A percentile compares a stretch with the other conserved stretches of the same genome.
Conservation (phyloP, 2,329 filamentous ascomycete species). For the Trichoderma sp. region DNA sequence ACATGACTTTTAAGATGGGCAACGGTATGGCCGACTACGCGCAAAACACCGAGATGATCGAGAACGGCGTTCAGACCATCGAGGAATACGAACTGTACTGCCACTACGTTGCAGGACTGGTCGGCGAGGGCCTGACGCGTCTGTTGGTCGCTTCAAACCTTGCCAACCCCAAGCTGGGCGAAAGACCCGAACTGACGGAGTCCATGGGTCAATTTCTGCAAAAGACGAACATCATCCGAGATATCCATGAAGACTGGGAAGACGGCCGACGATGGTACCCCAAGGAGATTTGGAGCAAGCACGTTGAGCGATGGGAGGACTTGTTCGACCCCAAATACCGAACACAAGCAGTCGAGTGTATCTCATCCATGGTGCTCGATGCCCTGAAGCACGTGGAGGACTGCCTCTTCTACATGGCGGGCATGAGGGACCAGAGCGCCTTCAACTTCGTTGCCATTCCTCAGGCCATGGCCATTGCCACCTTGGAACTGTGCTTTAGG, state of each 20-base stretch:
- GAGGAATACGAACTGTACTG: conserved; percentile 96
- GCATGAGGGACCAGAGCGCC: conserved; percentile 90
- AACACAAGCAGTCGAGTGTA: conserved; percentile 77
- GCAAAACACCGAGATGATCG: conserved; percentile 77
- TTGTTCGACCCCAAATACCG: conserved; percentile 81
- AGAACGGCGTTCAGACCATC: conserved; percentile 77
- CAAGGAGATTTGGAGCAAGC: conserved; percentile 94
- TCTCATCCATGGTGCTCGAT: conserved; percentile 92
- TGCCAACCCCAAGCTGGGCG: conserved; percentile 80
- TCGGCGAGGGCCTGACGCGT: conserved; percentile 88
- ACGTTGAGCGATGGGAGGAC: conserved; percentile 87
- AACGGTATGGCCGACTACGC: conserved; percentile 98
- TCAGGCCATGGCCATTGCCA: conserved; percentile 96
- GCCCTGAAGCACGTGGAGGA: conserved; percentile 85
- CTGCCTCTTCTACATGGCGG: conserved; percentile 97
- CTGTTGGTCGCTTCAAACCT: conserved; percentile 86
- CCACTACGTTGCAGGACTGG: conserved; percentile 97
- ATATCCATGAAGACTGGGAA: conserved; percentile 85
- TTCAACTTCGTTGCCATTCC: conserved; percentile 99
- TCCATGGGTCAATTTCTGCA: conserved; percentile 98
- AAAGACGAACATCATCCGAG: conserved; percentile 98
- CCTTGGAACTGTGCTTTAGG: conserved; percentile 86
- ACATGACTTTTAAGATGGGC: conserved; percentile 93
- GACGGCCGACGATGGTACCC: conserved; percentile 94
- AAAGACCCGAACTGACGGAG: conserved; percentile 80